Conservation (phyloP, 345 rosid species). For the Arabidopsis arenosa region DNA sequence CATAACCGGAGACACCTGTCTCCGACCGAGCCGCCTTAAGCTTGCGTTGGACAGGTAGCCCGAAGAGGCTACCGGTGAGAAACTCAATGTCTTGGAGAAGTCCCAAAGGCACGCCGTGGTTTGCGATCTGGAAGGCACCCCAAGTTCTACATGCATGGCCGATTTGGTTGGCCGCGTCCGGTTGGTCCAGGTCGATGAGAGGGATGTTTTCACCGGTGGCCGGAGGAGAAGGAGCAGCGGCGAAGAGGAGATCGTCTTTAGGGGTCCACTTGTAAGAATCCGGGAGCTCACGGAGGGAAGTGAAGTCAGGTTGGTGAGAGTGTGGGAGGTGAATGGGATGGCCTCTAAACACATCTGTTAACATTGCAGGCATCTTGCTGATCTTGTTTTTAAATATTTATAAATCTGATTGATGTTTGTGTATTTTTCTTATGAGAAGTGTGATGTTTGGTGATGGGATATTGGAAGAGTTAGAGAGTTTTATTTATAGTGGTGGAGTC, state of each 20-base stretch:
- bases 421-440: slow-evolving; percentile 2
- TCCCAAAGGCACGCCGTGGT: slow-evolving; percentile 60
- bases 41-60: slow-evolving; percentile 66
- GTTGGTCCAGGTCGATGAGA: slow-evolving; percentile 56
- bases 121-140: slow-evolving; percentile 75
- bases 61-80: slow-evolving; percentile 60
- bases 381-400: neutral
- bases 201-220: slow-evolving; percentile 51
- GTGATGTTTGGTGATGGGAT: slow-evolving; percentile 30
- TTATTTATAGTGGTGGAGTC: slow-evolving; percentile 45
- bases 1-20: slow-evolving; percentile 67
- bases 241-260: slow-evolving; percentile 38
- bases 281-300: slow-evolving; percentile 52
- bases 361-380: slow-evolving; percentile 44
- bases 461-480: slow-evolving; percentile 31
- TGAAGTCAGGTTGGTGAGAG: slow-evolving; percentile 64
- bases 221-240: slow-evolving; percentile 35
- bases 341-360: slow-evolving; percentile 59
- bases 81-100: slow-evolving; percentile 59
- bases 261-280: slow-evolving; percentile 63
- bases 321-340: slow-evolving; percentile 58
- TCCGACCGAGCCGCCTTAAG: slow-evolving; percentile 61
- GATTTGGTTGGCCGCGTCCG: slow-evolving; percentile 47
- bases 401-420: slow-evolving; percentile 6
- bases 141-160: slow-evolving; percentile 69